Conservation (phyloP, 257 asterid genomes). For the Solanum okadae region DNA sequence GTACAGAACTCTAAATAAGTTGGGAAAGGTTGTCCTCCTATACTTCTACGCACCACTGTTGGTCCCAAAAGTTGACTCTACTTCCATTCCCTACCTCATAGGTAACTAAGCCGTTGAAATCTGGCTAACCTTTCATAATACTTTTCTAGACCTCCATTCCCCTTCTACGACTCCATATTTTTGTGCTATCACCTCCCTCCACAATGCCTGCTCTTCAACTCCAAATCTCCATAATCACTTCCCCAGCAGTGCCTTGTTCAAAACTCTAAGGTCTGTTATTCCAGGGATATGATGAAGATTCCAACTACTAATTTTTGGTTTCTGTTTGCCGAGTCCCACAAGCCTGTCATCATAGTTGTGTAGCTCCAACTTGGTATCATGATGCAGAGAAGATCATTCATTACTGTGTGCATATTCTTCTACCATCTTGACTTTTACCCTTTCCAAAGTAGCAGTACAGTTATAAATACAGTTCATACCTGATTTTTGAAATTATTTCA, state of each 20-base stretch:
- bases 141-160: not conserved
- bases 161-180: not conserved
- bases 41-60: not conserved
- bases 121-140: not conserved
- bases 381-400: not conserved
- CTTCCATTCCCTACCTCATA: not conserved
- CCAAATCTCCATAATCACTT: not conserved
- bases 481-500: not conserved
- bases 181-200: not conserved
- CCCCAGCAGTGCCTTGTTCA: not conserved
- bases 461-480: not conserved
- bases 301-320: not conserved
- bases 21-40: not conserved
- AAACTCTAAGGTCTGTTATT: not conserved
- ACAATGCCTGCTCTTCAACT: not conserved
- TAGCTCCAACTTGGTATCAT: not conserved
- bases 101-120: not conserved
- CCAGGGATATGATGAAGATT: not conserved
- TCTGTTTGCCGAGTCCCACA: not conserved
- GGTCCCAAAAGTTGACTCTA: not conserved
- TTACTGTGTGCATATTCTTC: not conserved
- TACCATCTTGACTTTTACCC: not conserved
- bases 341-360: not conserved
- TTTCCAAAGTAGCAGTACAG: not conserved
- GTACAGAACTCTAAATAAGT: not conserved